phyloP scores from a whole-genome alignment of 1,284 basidiomycete species.

The Melampsora allii-populina region DNA sequence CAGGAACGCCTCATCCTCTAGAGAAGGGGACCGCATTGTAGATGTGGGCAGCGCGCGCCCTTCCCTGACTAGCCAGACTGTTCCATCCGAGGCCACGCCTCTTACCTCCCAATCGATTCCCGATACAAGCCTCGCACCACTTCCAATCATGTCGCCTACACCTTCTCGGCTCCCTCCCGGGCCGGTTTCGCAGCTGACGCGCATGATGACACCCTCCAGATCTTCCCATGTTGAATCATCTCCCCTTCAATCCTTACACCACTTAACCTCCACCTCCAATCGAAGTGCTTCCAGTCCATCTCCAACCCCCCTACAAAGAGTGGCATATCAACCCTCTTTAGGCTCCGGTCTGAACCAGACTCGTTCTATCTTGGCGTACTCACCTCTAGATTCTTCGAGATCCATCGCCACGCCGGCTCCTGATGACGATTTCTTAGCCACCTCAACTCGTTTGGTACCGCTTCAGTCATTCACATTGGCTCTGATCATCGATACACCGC shows the following conservation, averaged over 20 bases:
- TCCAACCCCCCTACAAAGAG: conserved; percentile 14
- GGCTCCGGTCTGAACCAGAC: not conserved
- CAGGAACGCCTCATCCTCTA: not conserved
- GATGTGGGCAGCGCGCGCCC: not conserved
- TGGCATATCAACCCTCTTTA: not conserved
- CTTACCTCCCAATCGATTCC: not conserved
- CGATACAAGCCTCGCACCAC: not conserved
- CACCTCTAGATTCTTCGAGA: conserved; percentile 1
- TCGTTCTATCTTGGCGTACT: not conserved
- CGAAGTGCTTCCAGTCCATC: conserved; percentile 39
- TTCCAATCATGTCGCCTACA: conserved; percentile 21
- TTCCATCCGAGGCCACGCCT: not conserved
- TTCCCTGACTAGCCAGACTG: not conserved
- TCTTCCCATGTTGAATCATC: conserved; percentile 15
- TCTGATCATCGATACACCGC: conserved; percentile 39
- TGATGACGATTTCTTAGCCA: not conserved
- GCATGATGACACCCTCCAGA: conserved; percentile 41
- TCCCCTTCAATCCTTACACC: conserved; percentile 8
- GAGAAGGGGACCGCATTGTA: not conserved
- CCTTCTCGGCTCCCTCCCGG: conserved; percentile 14
- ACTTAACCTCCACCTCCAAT: not conserved
- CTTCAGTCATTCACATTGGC: conserved; percentile 43
- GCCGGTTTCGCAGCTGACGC: conserved; percentile 39
- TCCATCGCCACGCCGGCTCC: conserved; percentile 1
- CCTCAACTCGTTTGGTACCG: conserved; percentile 32